Base-by-base conservation (phyloP, 352 stramenopile genomes). In the Phytophthora kernoviae region DNA sequence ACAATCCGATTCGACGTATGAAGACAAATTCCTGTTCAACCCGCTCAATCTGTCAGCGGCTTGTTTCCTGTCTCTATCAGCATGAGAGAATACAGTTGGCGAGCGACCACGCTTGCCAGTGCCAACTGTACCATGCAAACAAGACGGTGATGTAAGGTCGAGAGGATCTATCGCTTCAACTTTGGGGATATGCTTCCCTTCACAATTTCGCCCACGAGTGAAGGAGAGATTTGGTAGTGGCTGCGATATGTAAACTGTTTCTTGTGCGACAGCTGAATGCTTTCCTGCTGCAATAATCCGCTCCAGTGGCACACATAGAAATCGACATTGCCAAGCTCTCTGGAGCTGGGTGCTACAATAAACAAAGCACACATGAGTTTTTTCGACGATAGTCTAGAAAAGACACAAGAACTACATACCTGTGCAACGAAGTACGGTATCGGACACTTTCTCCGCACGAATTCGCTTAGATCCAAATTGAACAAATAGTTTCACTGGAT, bases 391-490 rank as follows among this genome's bases (percentile, higher is more conserved):
- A 1, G 11, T 22, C 15, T 21, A 36, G 3, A 55, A 39, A 32
- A 24, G 45, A 58, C 22, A 11, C 33, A 14, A 8, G 2, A 14
- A 11, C 7, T 9, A 80, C 73, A 17, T 58, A 94, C 86, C 86
- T 52, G 77, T 83, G 46, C 84, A 95, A 2, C 87, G 78, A 32
- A 95, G 50, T 39, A 95, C 83, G 0, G 77, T 90, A 37, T 90
- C 72, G 0, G 84, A 88, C 4, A 95, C 62, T 34, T 75, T 76
- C 41, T 93, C 82, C 5, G 84, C 84, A 17, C 64, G 59, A 4
- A 77, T 75, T 47, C 70, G 67, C 5, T 57, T 68, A 7, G 48
- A 12, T 17, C 86, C 87, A 75, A 95, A 95, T 54, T 90, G 80
- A 14, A 95, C 83, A 58, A 87, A 90, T 1, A 95, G 54, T 15